These are phyloP conservation scores for Berberis vulgaris DNA, from an alignment of 164 flowering plant species.

Conservation along the genomic window DNA sequence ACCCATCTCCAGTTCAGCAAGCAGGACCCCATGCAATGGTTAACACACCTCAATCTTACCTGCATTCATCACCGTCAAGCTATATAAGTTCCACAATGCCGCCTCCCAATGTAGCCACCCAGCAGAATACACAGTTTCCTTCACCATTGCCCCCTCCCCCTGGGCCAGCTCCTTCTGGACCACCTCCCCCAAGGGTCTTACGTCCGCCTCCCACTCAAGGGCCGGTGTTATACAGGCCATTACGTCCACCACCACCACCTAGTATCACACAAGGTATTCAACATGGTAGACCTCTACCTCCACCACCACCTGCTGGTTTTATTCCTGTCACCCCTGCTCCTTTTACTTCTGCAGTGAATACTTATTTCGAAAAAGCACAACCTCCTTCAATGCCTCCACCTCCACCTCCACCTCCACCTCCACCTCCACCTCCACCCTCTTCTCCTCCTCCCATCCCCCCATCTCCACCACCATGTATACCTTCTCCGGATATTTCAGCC, in stretches of 20 bases:
- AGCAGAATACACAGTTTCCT: too few species aligned
- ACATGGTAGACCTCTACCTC: slow-evolving; percentile 14
- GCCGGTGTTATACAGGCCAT: slow-evolving; percentile 19
- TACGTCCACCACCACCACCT: slow-evolving; percentile 8
- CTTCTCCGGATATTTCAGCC: slow-evolving; percentile 10
- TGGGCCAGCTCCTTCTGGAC: neutral
- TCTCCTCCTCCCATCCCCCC: slow-evolving; percentile 26
- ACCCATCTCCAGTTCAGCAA: slow-evolving; percentile 11
- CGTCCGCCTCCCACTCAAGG: slow-evolving; percentile 40
- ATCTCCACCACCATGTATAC: slow-evolving; percentile 23
- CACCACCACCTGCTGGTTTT: slow-evolving; percentile 22
- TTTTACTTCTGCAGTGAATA: slow-evolving; percentile 11
- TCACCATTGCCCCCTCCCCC: too few species aligned
- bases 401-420: slow-evolving; percentile 16
- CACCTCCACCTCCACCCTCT: slow-evolving; percentile 24
- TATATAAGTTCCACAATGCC: too few species aligned
- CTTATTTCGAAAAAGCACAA: slow-evolving; percentile 15
- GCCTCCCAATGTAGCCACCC: too few species aligned
- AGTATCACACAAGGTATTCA: slow-evolving; percentile 20
- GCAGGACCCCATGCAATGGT: slow-evolving; percentile 17
- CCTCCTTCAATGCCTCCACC: slow-evolving; percentile 10
- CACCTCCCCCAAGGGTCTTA: slow-evolving; percentile 26
- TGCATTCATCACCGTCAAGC: neutral
- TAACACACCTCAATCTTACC: slow-evolving; percentile 24
- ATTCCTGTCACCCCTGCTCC: slow-evolving; percentile 18